Evolutionary conservation across 495 filamentous ascomycete genomes (phyloP).

Genomic region (Neurospora intermedia): DNA sequence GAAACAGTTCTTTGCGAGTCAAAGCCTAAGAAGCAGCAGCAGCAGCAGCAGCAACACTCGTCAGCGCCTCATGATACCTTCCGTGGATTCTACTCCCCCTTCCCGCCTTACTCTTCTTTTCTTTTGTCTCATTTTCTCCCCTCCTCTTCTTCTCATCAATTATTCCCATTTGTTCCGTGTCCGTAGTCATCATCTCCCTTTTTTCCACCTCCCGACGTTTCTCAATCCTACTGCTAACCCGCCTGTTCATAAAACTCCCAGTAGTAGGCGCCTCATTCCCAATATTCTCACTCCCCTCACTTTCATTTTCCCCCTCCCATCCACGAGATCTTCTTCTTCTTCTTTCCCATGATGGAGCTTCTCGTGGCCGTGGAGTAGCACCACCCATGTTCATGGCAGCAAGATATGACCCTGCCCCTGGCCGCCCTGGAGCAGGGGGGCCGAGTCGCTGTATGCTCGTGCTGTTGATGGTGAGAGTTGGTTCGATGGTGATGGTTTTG

Average conservation of each 20-base stretch:
- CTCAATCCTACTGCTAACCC: neutral
- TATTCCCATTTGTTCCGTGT: neutral
- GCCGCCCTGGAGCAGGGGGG: neutral
- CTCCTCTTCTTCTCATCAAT: neutral
- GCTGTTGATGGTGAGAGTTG: neutral
- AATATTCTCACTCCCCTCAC: too few species aligned
- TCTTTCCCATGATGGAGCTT: neutral
- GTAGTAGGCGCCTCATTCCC: too few species aligned
- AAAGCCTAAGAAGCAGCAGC: neutral
- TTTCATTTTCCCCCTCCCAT: too few species aligned
- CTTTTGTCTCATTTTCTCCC: neutral
- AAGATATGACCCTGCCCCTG: neutral
- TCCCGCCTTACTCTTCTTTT: neutral
- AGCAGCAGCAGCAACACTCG: neutral
- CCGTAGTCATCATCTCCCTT: neutral
- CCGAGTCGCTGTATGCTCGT: neutral
- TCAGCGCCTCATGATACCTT: neutral
- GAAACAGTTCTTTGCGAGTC: neutral
- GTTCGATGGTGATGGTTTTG: neutral
- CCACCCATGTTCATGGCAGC: neutral
- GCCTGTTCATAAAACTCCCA: neutral
- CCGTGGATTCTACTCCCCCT: neutral
- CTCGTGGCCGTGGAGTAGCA: neutral
- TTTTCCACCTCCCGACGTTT: neutral
- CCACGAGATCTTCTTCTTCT: too few species aligned